Percentiles rank a stretch among this genome's conserved stretches.
Evolutionary conservation across 352 stramenopile genomes (phyloP).

Genomic region (Phytophthora kernoviae): DNA sequence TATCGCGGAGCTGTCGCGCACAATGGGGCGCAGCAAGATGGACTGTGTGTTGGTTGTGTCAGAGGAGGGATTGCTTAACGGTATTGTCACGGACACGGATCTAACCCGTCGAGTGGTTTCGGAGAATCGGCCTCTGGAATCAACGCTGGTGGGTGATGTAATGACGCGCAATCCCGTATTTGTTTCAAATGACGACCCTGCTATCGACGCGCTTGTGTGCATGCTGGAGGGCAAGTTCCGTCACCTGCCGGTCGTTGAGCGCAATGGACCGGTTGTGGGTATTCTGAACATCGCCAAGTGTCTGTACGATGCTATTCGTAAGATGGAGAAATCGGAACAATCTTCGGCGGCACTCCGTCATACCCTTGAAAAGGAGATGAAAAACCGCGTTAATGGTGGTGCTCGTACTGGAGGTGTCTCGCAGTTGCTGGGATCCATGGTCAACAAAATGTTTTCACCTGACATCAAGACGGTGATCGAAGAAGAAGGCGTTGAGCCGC

Average conservation of each 20-base stretch:
- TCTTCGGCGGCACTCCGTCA: slow-evolving; percentile 77
- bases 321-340: slow-evolving; percentile 94
- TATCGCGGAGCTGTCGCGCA: slow-evolving; percentile 86
- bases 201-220: slow-evolving; percentile 82
- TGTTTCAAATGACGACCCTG: slow-evolving; percentile 80
- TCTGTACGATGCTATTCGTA: slow-evolving; percentile 97
- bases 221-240: slow-evolving; percentile 91
- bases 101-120: slow-evolving; percentile 84
- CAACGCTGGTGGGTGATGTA: slow-evolving; percentile 70
- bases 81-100: slow-evolving; percentile 96
- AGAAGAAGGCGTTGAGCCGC: slow-evolving; percentile 74
- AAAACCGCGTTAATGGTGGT: slow-evolving; percentile 37
- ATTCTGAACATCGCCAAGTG: slow-evolving; percentile 99
- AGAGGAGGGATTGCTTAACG: slow-evolving; percentile 86
- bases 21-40: slow-evolving; percentile 90
- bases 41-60: slow-evolving; percentile 94
- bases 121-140: slow-evolving; percentile 74
- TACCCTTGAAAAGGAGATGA: slow-evolving; percentile 81
- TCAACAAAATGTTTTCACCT: slow-evolving; percentile 88
- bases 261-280: slow-evolving; percentile 89
- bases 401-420: slow-evolving; percentile 52
- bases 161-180: slow-evolving; percentile 89
- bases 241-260: slow-evolving; percentile 85
- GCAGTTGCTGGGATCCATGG: slow-evolving; percentile 81
- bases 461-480: slow-evolving; percentile 88